Base-by-base conservation (phyloP, 345 rosid genomes). In the Aegle marmelos region DNA sequence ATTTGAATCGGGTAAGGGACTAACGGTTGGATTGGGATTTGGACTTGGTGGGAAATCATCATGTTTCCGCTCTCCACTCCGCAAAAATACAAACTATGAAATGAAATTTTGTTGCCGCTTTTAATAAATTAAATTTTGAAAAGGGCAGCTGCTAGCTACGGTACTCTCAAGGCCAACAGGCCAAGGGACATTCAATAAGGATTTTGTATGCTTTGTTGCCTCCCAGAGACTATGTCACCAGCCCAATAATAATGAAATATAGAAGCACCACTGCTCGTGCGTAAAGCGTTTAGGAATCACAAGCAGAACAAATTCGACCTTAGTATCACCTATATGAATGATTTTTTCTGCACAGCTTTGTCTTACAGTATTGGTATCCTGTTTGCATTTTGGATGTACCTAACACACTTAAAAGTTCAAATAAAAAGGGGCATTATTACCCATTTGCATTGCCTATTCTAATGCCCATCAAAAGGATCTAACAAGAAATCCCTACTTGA, bases 21-120 rank as follows among this genome's bases (percentile, higher is more conserved):
- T 2, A 79, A 61, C 2, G 82, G 83, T 78, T 61, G 82, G 45
- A 76, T 75, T 75, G 57, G 82, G 61, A 83, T 82, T 78, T 61
- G 82, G 45, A 76, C 72, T 75, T 61, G 81, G 61, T 73, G 77
- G 57, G 82, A 41, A 4, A 76, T 36, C 41, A 85, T 81, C 33
- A 50, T 78, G 61, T 57, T 37, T 59, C 77, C 24, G 8, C 22
- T 53, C 22, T 45, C 50, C 17, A 0, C 57, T 50, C 56, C 3
- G 5, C 56, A 4, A 22, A 53, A 53, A 53, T 17, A 7, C 17
- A 19, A 53, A 17, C 17, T 17, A 53, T 53, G 56, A 45, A 45
- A 45, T 17, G 57, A 53, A 7, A 11, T 11, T 45, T 0, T 17
- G 50, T 13, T 45, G 50, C 4, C 13, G 16, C 48, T 11, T 45